Percentiles rank a stretch among this genome's conserved stretches.
These are phyloP conservation scores for Carnegiea gigantea DNA, from an alignment of 179 eudicot species.

Conservation along the genomic window DNA sequence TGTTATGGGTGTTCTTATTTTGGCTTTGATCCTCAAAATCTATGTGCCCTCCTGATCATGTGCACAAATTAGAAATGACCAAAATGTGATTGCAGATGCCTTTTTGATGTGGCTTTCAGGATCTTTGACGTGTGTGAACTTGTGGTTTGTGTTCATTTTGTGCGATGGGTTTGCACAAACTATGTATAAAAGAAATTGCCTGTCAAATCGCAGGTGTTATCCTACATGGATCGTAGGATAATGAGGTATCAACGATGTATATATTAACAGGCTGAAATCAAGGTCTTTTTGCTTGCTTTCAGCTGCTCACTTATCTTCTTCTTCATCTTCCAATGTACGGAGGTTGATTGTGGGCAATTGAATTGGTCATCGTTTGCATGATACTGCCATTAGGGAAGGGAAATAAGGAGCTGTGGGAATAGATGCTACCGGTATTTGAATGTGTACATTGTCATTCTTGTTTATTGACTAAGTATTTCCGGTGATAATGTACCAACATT, in stretches of 20 bases:
- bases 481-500: neutral
- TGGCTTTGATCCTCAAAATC: too few relatives aligned
- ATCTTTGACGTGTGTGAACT: too few relatives aligned
- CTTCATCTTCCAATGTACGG: neutral
- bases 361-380: neutral
- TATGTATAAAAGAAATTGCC: neutral
- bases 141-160: too few relatives aligned
- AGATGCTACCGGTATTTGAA: neutral
- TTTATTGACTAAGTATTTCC: neutral
- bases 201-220: neutral
- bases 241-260: neutral
- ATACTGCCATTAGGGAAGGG: neutral
- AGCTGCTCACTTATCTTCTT: neutral
- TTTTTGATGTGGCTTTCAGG: too few relatives aligned
- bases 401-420: neutral
- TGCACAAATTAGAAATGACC: too few relatives aligned
- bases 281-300: neutral
- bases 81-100: too few relatives aligned
- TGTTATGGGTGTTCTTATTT: neutral
- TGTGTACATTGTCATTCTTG: neutral
- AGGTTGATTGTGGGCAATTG: neutral
- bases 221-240: neutral
- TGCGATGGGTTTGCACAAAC: too few relatives aligned
- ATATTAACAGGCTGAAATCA: neutral
- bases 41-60: too few relatives aligned